Base-by-base conservation (phyloP, 768 basidiomycete genomes). In the Filobasidium floriforme region DNA sequence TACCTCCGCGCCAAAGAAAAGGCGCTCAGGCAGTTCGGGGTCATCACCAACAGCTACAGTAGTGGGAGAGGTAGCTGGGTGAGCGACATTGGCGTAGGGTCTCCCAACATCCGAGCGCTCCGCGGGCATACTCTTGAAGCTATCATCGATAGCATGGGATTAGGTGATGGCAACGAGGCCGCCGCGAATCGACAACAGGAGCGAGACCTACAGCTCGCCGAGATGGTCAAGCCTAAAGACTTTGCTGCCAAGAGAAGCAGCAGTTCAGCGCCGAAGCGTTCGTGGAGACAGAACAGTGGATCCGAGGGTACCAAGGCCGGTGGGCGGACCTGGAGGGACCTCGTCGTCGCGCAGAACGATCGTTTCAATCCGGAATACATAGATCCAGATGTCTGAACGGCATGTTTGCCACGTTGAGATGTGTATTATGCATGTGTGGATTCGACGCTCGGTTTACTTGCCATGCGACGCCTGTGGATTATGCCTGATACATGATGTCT, bases 1-100 rank as follows among this genome's bases (percentile, higher is more conserved):
- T 68, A 68, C 28, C 46, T 63, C 5, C 67, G 61, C 0, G 67
- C 67, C 7, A 59, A 63, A 26, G 67, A 68, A 44, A 59, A 60
- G 49, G 62, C 62, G 7, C 44, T 68, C 55, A 41, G 55, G 24
- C 62, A 63, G 24, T 59, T 59, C 40, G 67, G 67, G 1, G 62
- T 68, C 19, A 41, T 49, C 9, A 37, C 59, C 2, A 46, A 55
- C 12, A 63, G 62, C 29, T 63, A 52, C n/a, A 57, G 40, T 59
- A 64, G 62, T 28, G n/a, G 19, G 29, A 41, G 66, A 26, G 28
- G 61, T 22, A 67, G 66, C 18, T 43, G 61, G 41, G n/a, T 40
- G 9, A 29, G 61, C 28, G 44, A 55, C 19, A 29, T 15, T 4
- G 40, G 51, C 52, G 62, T 4, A 3, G 51, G 44, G 29, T 44